phyloP scores from a whole-genome alignment of 768 basidiomycete species.

The Phylloporus sp. region DNA sequence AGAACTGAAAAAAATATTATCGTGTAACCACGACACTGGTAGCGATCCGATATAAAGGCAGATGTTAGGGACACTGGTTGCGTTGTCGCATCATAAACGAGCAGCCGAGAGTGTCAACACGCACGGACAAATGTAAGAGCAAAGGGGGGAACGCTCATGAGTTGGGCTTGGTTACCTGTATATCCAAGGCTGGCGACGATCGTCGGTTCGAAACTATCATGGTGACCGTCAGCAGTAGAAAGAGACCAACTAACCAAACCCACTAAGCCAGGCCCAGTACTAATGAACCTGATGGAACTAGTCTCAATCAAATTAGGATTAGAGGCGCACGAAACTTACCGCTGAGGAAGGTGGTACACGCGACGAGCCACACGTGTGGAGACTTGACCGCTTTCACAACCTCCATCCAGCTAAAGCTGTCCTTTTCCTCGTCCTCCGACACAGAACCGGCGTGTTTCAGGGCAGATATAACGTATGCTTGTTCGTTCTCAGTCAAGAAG shows the following conservation, averaged over 20 bases:
- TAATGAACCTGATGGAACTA: constrained; percentile 13
- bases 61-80: constrained; percentile 34
- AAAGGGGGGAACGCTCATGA: constrained; percentile 49
- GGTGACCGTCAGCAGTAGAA: constrained; percentile 34
- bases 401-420: constrained; percentile 55
- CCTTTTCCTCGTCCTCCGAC: constrained; percentile 38
- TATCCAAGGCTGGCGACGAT: constrained; percentile 64
- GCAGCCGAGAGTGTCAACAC: constrained; percentile 31
- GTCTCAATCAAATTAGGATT: not conserved
- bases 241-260: constrained; percentile 8
- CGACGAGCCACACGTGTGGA: constrained; percentile 52
- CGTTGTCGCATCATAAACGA: not conserved
- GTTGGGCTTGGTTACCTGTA: constrained; percentile 46
- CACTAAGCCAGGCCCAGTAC: constrained; percentile 23
- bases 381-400: constrained; percentile 44
- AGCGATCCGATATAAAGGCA: constrained; percentile 50
- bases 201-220: constrained; percentile 58
- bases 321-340: constrained; percentile 28
- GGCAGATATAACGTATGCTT: constrained; percentile 36
- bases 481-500: constrained; percentile 51
- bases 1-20: constrained; percentile 41
- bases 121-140: constrained; percentile 22
- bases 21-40: constrained; percentile 45
- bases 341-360: constrained; percentile 47
- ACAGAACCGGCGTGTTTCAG: constrained; percentile 27